phyloP scores from a whole-genome alignment of 352 stramenopile species.

The Pythium grandisporangium region DNA sequence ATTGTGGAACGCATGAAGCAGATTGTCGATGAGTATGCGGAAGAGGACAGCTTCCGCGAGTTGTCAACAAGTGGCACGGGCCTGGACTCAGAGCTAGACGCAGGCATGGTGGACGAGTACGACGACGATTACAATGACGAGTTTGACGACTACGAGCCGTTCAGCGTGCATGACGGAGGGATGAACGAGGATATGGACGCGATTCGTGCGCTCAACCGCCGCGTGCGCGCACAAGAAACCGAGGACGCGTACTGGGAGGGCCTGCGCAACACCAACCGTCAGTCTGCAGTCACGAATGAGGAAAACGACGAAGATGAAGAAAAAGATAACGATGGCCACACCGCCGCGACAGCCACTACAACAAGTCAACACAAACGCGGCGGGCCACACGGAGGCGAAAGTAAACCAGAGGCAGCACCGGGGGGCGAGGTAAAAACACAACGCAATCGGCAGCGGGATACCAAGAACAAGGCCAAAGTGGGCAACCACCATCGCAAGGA shows the following conservation, averaged over 20 bases:
- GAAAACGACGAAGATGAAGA: constrained; percentile 12
- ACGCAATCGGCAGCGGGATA: constrained; percentile 21
- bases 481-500: constrained; percentile 81
- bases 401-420: too few species aligned
- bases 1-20: constrained; percentile 20
- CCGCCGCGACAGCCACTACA: constrained; percentile 1
- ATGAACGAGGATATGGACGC: constrained; percentile 19
- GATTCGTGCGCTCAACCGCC: constrained; percentile 20
- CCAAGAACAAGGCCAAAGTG: constrained; percentile 70
- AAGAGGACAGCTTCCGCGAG: constrained; percentile 14
- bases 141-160: constrained; percentile 63
- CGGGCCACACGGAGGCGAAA: not conserved
- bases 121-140: constrained; percentile 85
- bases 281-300: constrained; percentile 2
- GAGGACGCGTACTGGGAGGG: constrained; percentile 30
- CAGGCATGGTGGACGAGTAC: constrained; percentile 14
- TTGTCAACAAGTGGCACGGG: not conserved
- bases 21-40: constrained; percentile 21
- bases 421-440: constrained; percentile 10
- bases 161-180: constrained; percentile 18
- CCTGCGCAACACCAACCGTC: constrained; percentile 28
- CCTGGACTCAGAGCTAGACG: not conserved
- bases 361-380: not conserved
- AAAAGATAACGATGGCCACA: constrained; percentile 8
- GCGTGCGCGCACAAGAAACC: constrained; percentile 16